Evolutionary conservation across 768 basidiomycete species (phyloP).

Genomic region (Panaeolus papilionaceus): DNA sequence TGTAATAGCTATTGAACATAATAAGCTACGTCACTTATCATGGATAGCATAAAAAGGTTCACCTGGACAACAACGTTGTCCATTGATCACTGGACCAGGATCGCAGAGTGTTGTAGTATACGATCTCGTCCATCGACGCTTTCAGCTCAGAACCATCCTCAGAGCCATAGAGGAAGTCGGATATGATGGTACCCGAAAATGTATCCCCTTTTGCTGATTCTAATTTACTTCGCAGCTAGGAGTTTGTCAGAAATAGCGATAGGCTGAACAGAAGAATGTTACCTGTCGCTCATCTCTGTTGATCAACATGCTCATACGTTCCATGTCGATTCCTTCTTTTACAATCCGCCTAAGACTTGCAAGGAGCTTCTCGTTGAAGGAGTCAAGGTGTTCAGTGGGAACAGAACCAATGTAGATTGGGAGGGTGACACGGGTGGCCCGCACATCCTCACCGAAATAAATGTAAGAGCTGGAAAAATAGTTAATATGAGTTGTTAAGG

Average conservation of each 20-base stretch:
- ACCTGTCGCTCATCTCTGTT: conserved; percentile 90
- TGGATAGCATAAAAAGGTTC: conserved; percentile 15
- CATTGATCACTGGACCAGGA: conserved; percentile 80
- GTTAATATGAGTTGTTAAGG: neutral
- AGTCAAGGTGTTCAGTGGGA: conserved; percentile 78
- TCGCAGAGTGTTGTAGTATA: conserved; percentile 68
- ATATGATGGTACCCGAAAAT: conserved; percentile 76
- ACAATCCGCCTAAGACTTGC: conserved; percentile 73
- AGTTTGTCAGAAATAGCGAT: conserved; percentile 17
- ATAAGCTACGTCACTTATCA: neutral
- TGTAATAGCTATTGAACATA: conserved; percentile 66
- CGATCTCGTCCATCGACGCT: conserved; percentile 78
- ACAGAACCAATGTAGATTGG: conserved; percentile 85
- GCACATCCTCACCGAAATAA: conserved; percentile 79
- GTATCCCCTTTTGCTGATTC: conserved; percentile 86
- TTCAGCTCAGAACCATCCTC: conserved; percentile 76
- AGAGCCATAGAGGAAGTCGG: conserved; percentile 87
- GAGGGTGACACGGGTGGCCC: conserved; percentile 75
- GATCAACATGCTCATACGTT: conserved; percentile 86
- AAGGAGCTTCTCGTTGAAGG: conserved; percentile 71
- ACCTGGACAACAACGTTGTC: conserved; percentile 80
- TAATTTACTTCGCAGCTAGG: conserved; percentile 79
- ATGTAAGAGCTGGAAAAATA: conserved; percentile 71
- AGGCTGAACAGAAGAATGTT: conserved; percentile 9
- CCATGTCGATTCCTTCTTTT: conserved; percentile 85